These are phyloP conservation scores for Boletus rex-veris DNA, from an alignment of 768 basidiomycete species.

Conservation along the genomic window DNA sequence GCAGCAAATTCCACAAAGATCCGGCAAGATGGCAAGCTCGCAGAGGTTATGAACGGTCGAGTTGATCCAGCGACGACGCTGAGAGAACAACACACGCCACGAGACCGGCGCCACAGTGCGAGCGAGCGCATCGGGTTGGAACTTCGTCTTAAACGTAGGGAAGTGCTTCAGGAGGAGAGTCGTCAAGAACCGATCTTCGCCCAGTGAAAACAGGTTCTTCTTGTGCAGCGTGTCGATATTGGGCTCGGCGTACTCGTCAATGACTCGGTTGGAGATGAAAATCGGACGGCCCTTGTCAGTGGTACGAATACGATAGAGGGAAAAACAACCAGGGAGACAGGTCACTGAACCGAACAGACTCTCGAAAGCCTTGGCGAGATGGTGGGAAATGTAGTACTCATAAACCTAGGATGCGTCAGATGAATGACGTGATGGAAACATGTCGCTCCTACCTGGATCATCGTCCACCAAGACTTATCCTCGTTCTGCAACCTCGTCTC, in stretches of 20 bases:
- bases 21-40: slow-evolving; percentile 59
- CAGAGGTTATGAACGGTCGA: slow-evolving; percentile 68
- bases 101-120: slow-evolving; percentile 63
- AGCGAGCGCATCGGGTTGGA: slow-evolving; percentile 59
- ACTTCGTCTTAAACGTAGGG: slow-evolving; percentile 67
- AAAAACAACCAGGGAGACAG: slow-evolving; percentile 72
- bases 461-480: slow-evolving; percentile 70
- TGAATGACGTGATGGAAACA: background rate
- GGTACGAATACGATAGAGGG: slow-evolving; percentile 66
- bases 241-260: slow-evolving; percentile 65
- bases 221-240: slow-evolving; percentile 68
- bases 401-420: slow-evolving; percentile 43
- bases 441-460: slow-evolving; percentile 54
- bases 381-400: slow-evolving; percentile 67
- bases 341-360: slow-evolving; percentile 67
- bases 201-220: slow-evolving; percentile 66
- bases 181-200: slow-evolving; percentile 70
- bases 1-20: slow-evolving; percentile 65
- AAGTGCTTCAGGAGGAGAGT: slow-evolving; percentile 70
- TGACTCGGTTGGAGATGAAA: slow-evolving; percentile 69
- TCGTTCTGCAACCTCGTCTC: slow-evolving; percentile 69
- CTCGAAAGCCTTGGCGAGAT: slow-evolving; percentile 68
- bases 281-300: slow-evolving; percentile 70
- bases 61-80: slow-evolving; percentile 73
- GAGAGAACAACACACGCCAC: slow-evolving; percentile 59